Percentiles rank a stretch among this genome's conserved stretches.
These are phyloP conservation scores for Pisolithus albus DNA, from an alignment of 768 basidiomycete genomes.

Conservation along the genomic window DNA sequence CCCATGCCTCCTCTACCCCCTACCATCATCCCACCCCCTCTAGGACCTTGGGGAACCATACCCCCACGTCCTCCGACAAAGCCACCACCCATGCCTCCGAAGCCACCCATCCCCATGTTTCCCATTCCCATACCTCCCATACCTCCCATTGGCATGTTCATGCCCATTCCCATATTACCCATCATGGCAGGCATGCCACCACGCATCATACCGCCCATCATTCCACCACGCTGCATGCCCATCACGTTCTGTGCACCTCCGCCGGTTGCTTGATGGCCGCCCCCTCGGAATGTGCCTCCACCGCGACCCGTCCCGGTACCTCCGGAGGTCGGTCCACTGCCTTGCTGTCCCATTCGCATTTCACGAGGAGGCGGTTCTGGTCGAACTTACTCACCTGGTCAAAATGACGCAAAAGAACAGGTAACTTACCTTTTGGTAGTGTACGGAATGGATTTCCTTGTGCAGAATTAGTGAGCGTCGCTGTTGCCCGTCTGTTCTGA, in stretches of 20 bases:
- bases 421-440: conserved; percentile 74
- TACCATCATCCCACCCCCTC: conserved; percentile 46
- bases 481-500: conserved; percentile 77
- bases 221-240: conserved; percentile 15
- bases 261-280: conserved; percentile 30
- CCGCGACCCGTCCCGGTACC: conserved; percentile 31
- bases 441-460: conserved; percentile 92
- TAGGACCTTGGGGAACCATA: conserved; percentile 47
- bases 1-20: conserved; percentile 22
- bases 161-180: conserved; percentile 31
- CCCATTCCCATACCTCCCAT: conserved; percentile 33
- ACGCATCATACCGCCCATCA: conserved; percentile 35
- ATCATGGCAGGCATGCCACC: conserved; percentile 10
- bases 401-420: background rate
- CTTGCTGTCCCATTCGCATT: conserved; percentile 31
- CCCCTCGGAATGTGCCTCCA: conserved; percentile 34
- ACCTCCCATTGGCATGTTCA: conserved; percentile 31
- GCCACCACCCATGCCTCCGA: conserved; percentile 36
- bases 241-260: conserved; percentile 29
- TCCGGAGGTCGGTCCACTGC: conserved; percentile 16
- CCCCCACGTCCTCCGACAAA: conserved; percentile 43
- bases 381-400: background rate
- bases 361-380: conserved; percentile 75
- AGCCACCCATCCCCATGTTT: conserved; percentile 37
- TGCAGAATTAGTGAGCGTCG: conserved; percentile 60